Base-by-base conservation (phyloP, 805 yeast species). In the Saccharomycopsis fodiens region DNA sequence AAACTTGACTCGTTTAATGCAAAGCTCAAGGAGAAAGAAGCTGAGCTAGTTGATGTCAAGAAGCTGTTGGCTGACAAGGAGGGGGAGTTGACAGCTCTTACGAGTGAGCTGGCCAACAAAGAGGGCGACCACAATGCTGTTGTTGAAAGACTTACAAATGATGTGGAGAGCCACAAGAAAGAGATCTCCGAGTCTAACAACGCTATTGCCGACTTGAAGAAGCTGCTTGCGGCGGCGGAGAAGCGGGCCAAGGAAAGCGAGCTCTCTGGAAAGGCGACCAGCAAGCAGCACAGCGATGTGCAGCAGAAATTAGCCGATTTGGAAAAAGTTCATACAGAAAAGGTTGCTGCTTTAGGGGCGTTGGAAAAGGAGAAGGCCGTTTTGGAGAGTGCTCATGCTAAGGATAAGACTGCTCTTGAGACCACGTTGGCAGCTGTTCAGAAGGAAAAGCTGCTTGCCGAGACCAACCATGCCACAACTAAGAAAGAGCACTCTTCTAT, bases 1-100 rank as follows among this genome's bases (percentile, higher is more conserved):
- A 22, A 20, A 13, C 4, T 52, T 1, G 49, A 44, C 16, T 38
- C 44, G 12, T 42, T 54, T 12, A 42, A 30, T 21, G 52, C 48
- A 22, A 47, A 52, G 20, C 51, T 55, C 19, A 35, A 43, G 25
- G 35, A 30, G n/a, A 38, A 19, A n/a, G 23, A 23, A 23, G 23
- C 41, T 12, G 15, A 21, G 17, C n/a, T 4, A 4, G 13, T 7
- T 3, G 41, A 39, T 7, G 6, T 7, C 29, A 10, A 25, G 10
- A 25, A 25, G 29, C 6, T 7, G 29, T 7, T 25, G 10, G 29
- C 10, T 25, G 29, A 25, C 29, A 25, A 25, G 10, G 29, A 7
- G 29, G 29, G 10, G 10, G 10, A 25, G 29, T 25, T 25, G 29
- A 10, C 10, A 25, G 29, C 6, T 6, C 10, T 10, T 25, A 6